Percentiles rank a stretch among this genome's conserved stretches.
phyloP scores from a whole-genome alignment of 169 alveolate species.

The Cryptosporidium viatorum region DNA sequence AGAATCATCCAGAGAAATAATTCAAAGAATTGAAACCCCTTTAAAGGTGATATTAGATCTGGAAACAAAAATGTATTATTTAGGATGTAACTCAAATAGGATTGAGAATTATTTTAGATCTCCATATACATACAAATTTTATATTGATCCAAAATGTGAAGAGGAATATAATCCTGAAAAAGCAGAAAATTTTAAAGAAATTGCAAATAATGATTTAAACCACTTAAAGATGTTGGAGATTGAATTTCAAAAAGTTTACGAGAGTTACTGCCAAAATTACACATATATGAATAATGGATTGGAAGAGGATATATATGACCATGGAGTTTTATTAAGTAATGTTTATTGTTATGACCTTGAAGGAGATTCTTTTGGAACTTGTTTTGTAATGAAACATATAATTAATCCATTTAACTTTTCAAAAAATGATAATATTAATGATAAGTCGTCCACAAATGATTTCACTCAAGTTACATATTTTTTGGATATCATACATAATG shows the following conservation, averaged over 20 bases:
- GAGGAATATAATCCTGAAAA: conserved; percentile 4
- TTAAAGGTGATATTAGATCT: conserved; percentile 16
- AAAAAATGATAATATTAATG: not conserved
- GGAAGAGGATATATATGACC: conserved; percentile 8
- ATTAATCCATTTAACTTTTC: conserved; percentile 28
- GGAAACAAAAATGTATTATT: conserved; percentile 37
- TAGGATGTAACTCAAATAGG: conserved; percentile 65
- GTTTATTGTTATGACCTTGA: conserved; percentile 61
- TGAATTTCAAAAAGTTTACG: conserved; percentile 43
- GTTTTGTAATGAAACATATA: conserved; percentile 63
- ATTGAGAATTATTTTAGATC: conserved; percentile 49
- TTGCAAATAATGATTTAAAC: conserved; percentile 6
- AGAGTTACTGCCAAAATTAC: conserved; percentile 48
- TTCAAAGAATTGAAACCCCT: conserved; percentile 40
- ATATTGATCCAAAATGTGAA: not conserved
- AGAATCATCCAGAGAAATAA: not conserved
- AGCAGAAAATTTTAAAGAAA: not conserved
- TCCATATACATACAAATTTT: conserved; percentile 47
- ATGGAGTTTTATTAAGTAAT: conserved; percentile 59
- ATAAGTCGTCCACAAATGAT: not conserved
- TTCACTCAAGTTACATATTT: conserved; percentile 1
- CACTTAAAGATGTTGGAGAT: conserved; percentile 37
- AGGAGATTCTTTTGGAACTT: conserved; percentile 75
- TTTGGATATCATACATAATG: conserved; percentile 64
- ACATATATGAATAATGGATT: not conserved